Evolutionary conservation across 2,329 filamentous ascomycete species (phyloP).

Genomic region (Colletotrichum abscissum): DNA sequence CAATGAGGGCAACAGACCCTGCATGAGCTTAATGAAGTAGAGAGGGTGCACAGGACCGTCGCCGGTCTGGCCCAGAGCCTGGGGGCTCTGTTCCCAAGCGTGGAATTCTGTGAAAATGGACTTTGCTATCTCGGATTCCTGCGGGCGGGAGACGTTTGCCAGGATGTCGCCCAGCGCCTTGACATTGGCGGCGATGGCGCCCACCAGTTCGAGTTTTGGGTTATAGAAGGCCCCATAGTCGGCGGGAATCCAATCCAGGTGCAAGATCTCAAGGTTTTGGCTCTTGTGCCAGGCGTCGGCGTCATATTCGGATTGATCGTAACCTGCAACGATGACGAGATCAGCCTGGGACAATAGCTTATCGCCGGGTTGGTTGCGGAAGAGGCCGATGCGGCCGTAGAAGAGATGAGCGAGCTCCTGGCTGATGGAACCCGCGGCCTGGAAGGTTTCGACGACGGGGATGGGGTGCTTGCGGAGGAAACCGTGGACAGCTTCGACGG

Average conservation of each 20-base stretch:
- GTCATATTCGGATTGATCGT: slow-evolving; percentile 61
- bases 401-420: slow-evolving; percentile 55
- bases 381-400: slow-evolving; percentile 59
- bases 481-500: slow-evolving; percentile 53
- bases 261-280: slow-evolving; percentile 44
- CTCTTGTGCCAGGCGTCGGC: slow-evolving; percentile 56
- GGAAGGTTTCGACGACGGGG: slow-evolving; percentile 61
- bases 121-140: slow-evolving; percentile 48
- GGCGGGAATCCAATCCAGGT: slow-evolving; percentile 54
- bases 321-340: slow-evolving; percentile 52
- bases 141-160: slow-evolving; percentile 45
- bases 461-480: slow-evolving; percentile 54
- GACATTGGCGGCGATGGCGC: slow-evolving; percentile 54
- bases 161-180: slow-evolving; percentile 47
- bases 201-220: slow-evolving; percentile 54
- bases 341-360: slow-evolving; percentile 49
- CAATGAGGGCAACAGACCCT: slow-evolving; percentile 50
- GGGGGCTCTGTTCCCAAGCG: slow-evolving; percentile 44
- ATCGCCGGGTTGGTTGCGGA: slow-evolving; percentile 61
- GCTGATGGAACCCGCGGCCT: slow-evolving; percentile 59
- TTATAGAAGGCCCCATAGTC: slow-evolving; percentile 55
- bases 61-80: slow-evolving; percentile 36
- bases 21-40: slow-evolving; percentile 56
- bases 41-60: slow-evolving; percentile 54
- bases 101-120: slow-evolving; percentile 48